These are phyloP conservation scores for Microdochium trichocladiopsis DNA, from an alignment of 2,329 filamentous ascomycete genomes.

Conservation along the genomic window DNA sequence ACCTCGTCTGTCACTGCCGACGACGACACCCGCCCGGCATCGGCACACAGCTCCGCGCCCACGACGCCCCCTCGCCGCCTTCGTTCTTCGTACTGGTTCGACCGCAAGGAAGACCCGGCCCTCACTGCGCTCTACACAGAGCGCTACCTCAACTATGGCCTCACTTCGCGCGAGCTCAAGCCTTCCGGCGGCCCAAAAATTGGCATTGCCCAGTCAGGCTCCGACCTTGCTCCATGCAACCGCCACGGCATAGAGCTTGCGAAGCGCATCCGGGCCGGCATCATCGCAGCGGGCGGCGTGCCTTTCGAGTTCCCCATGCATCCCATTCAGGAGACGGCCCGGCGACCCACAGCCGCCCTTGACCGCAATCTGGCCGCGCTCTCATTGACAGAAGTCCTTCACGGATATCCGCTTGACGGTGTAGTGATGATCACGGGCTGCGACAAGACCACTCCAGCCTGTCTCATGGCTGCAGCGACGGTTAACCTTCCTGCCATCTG, in stretches of 20 bases:
- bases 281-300: conserved; percentile 38
- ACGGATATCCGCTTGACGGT: conserved; percentile 40
- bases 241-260: conserved; percentile 39
- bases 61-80: conserved; percentile 8
- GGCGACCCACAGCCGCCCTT: conserved; percentile 38
- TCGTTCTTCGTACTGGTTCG: conserved; percentile 36
- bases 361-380: conserved; percentile 42
- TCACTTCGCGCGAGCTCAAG: conserved; percentile 37
- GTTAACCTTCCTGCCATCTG: conserved; percentile 44
- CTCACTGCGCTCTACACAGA: conserved; percentile 41
- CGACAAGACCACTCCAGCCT: conserved; percentile 44
- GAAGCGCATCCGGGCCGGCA: conserved; percentile 42
- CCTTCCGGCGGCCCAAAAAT: conserved; percentile 38
- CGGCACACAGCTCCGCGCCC: not conserved
- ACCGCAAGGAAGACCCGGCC: conserved; percentile 29
- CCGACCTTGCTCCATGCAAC: conserved; percentile 42
- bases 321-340: conserved; percentile 40
- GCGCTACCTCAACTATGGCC: conserved; percentile 40
- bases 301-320: conserved; percentile 44
- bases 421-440: conserved; percentile 43
- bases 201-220: conserved; percentile 44
- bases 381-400: conserved; percentile 37
- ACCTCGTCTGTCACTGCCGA: not conserved
- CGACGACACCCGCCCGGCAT: conserved; percentile 7
- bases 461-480: conserved; percentile 43